These are phyloP conservation scores for Ustilago esculenta DNA, from an alignment of 1,284 basidiomycete genomes.

Conservation along the genomic window DNA sequence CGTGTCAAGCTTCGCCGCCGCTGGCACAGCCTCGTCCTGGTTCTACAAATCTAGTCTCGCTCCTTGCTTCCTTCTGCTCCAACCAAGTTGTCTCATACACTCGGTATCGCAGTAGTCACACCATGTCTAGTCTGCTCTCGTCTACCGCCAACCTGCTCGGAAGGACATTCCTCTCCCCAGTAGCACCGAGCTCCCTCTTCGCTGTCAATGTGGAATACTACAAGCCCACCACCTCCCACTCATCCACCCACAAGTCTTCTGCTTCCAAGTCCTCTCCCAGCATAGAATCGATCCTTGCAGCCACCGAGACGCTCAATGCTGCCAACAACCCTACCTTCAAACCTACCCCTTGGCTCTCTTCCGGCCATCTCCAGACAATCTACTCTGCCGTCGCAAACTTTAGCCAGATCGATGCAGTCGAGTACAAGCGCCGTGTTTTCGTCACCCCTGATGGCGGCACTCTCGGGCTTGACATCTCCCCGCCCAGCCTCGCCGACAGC, in stretches of 20 bases:
- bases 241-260: neutral
- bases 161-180: slow-evolving; percentile 32
- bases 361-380: slow-evolving; percentile 64
- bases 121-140: slow-evolving; percentile 34
- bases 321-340: slow-evolving; percentile 26
- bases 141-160: slow-evolving; percentile 39
- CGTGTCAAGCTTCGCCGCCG: no score
- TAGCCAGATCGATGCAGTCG: slow-evolving; percentile 48
- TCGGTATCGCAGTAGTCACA: neutral
- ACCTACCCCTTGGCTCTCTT: slow-evolving; percentile 52
- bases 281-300: slow-evolving; percentile 30
- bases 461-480: slow-evolving; percentile 57
- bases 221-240: slow-evolving; percentile 11
- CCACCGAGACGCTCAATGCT: slow-evolving; percentile 35
- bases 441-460: slow-evolving; percentile 64
- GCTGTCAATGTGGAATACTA: slow-evolving; percentile 48
- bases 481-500: slow-evolving; percentile 36
- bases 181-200: slow-evolving; percentile 42
- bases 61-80: neutral
- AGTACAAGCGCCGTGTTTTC: slow-evolving; percentile 59
- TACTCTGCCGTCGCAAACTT: slow-evolving; percentile 58
- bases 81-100: no score
- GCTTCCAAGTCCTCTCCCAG: slow-evolving; percentile 13
- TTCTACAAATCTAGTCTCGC: neutral
- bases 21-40: slow-evolving; percentile 4